phyloP scores from a whole-genome alignment of 2,329 filamentous ascomycete genomes.

The Trichocomaceae sp. region DNA sequence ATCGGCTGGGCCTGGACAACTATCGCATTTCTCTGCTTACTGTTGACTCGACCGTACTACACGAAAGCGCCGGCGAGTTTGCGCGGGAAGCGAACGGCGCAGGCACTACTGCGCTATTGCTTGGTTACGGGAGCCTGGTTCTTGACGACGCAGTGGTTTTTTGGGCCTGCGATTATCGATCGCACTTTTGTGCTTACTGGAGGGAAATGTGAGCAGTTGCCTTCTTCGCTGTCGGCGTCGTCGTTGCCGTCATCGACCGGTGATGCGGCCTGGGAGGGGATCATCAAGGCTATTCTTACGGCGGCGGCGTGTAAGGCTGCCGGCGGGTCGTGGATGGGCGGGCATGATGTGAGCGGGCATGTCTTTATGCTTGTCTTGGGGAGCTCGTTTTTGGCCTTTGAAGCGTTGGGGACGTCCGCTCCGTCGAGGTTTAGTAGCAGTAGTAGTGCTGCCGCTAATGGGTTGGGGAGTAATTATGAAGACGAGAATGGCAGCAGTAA shows the following conservation, averaged over 20 bases:
- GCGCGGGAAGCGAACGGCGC: conserved; percentile 43
- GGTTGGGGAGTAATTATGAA: conserved; percentile 7
- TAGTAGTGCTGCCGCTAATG: conserved; percentile 28
- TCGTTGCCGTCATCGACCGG: background rate
- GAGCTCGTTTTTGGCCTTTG: conserved; percentile 72
- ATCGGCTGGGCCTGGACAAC: conserved; percentile 90
- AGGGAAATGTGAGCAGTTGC: conserved; percentile 63
- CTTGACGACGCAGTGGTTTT: conserved; percentile 91
- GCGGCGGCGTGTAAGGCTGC: conserved; percentile 73
- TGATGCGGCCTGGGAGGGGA: conserved; percentile 27
- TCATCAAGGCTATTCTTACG: conserved; percentile 53
- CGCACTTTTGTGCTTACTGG: conserved; percentile 83
- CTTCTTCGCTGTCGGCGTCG: background rate
- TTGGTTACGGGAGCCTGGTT: conserved; percentile 74
- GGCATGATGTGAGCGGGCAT: conserved; percentile 92
- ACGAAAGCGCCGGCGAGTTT: conserved; percentile 39
- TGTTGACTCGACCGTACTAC: conserved; percentile 58
- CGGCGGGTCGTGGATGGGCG: conserved; percentile 82
- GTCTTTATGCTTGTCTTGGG: conserved; percentile 87
- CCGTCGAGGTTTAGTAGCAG: conserved; percentile 41
- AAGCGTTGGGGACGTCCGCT: conserved; percentile 61
- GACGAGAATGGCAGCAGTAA: conserved; percentile 21
- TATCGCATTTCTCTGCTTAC: conserved; percentile 62
- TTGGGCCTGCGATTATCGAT: conserved; percentile 85
- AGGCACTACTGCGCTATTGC: conserved; percentile 61